A percentile compares a stretch with the other conserved stretches of the same genome.
phyloP scores from a whole-genome alignment of 495 filamentous ascomycete genomes.

The Hypoxylon fuscum region DNA sequence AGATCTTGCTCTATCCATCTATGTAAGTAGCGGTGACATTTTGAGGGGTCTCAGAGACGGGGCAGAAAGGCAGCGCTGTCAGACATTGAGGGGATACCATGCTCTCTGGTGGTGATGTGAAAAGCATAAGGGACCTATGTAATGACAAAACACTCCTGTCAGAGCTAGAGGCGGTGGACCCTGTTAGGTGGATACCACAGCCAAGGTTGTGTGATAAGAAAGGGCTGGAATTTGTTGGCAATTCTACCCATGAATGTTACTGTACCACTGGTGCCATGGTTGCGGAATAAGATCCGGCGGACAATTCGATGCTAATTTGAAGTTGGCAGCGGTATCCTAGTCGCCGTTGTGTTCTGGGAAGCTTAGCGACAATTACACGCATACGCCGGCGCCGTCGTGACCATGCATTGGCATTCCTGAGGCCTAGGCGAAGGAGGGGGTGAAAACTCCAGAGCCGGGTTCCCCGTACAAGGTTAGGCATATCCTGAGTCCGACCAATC shows the following conservation, averaged over 20 bases:
- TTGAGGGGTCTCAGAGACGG: neutral
- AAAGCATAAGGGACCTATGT: conserved; percentile 6
- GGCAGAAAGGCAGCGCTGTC: neutral
- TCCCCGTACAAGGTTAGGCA: conserved; percentile 20
- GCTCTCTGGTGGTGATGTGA: conserved; percentile 9
- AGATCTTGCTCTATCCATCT: conserved; percentile 4
- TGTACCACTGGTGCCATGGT: conserved; percentile 27
- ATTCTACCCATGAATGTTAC: conserved; percentile 28
- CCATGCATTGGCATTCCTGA: conserved; percentile 22
- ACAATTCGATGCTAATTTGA: conserved; percentile 35
- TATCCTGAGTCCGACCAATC: conserved; percentile 1
- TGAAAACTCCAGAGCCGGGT: conserved; percentile 11
- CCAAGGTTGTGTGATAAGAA: conserved; percentile 28
- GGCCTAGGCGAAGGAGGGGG: conserved; percentile 18
- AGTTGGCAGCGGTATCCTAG: conserved; percentile 44
- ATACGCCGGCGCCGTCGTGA: conserved; percentile 35
- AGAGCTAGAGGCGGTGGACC: conserved; percentile 19
- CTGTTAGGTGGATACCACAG: conserved; percentile 28
- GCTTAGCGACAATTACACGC: conserved; percentile 40
- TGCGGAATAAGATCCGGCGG: conserved; percentile 34
- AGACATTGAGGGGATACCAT: conserved; percentile 7
- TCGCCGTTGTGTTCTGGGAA: conserved; percentile 32
- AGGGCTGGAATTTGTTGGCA: conserved; percentile 36
- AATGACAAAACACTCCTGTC: conserved; percentile 23
- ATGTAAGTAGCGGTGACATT: conserved; percentile 16